Base-by-base conservation (phyloP, 768 basidiomycete species). In the Trametes coccinea region DNA sequence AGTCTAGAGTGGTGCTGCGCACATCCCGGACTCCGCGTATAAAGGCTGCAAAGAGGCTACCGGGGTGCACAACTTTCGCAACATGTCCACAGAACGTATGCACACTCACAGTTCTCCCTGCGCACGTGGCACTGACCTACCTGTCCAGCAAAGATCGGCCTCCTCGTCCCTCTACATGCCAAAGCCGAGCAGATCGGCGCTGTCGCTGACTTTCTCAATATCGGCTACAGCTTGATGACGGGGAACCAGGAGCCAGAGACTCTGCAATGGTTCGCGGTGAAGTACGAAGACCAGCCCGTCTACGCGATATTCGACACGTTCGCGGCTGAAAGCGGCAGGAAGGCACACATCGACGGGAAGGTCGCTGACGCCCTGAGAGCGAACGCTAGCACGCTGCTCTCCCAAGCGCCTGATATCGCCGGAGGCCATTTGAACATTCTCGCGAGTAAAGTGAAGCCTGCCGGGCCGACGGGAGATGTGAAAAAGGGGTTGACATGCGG, bases 261-360 rank as follows among this genome's bases (percentile, higher is more conserved):
- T 8, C 66, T 72, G 27, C 76, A 78, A 65, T 78, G 76, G 77
- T 77, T 71, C 62, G 77, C 72, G 5, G 55, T 76, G 34, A 75
- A 73, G 57, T 73, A 73, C 60, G 45, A 33, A 64, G 60, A 45
- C 59, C 64, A 34, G 51, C 67, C 48, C 60, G 70, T 40, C 55
- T 78, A 71, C 65, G 73, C 72, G 44, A 73, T 77, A 63, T 76
- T 79, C 71, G 77, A 78, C 66, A 76, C 77, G 8, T 78, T 78
- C 70, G 70, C 71, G 3, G 66, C 68, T 9, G 72, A 75, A 53
- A 60, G 63, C 22, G 77, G 74, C 4, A 72, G 77, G 11, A 53
- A 63, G 9, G 75, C 74, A 7, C 78, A 79, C 65, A 65, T 78
- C 10, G 46, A 55, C 5, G 77, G 77, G 22, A 68, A 74, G 47